Conservation (phyloP, 2,329 filamentous ascomycete species). For the Penicillium sp. region DNA sequence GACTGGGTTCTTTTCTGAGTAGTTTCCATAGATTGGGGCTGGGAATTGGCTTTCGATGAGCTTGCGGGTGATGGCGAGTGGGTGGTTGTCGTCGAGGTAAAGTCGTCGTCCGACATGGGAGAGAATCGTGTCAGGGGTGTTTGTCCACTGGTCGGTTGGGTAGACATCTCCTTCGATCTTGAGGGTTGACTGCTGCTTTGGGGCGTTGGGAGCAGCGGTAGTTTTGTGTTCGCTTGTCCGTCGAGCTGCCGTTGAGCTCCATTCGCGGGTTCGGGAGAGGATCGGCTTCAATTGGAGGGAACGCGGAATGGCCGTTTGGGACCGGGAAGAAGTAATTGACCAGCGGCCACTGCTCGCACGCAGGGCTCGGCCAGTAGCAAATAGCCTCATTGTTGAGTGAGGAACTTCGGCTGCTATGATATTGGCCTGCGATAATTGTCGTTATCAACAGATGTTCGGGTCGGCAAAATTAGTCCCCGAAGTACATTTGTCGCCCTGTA, state of each 20-base stretch:
- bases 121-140: conserved; percentile 73
- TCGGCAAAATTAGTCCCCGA: conserved; percentile 29
- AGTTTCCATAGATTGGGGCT: conserved; percentile 66
- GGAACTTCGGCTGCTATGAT: background rate
- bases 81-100: conserved; percentile 90
- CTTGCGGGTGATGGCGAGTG: conserved; percentile 82
- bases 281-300: conserved; percentile 17
- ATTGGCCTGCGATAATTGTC: conserved; percentile 5
- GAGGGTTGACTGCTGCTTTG: conserved; percentile 32
- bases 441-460: conserved; percentile 20
- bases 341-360: conserved; percentile 37
- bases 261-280: conserved; percentile 23
- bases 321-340: conserved; percentile 28
- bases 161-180: conserved; percentile 65
- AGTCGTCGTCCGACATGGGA: conserved; percentile 71
- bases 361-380: conserved; percentile 42
- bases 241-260: conserved; percentile 36
- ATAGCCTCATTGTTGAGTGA: conserved; percentile 35
- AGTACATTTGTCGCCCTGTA: conserved; percentile 9
- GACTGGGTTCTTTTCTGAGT: conserved; percentile 78
- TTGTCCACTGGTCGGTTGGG: conserved; percentile 76
- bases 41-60: conserved; percentile 91
- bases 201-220: conserved; percentile 1
- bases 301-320: conserved; percentile 24
- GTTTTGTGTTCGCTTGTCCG: conserved; percentile 18